Base-by-base conservation (phyloP, 2,329 filamentous ascomycete species). In the Chaetothyriales sp. region DNA sequence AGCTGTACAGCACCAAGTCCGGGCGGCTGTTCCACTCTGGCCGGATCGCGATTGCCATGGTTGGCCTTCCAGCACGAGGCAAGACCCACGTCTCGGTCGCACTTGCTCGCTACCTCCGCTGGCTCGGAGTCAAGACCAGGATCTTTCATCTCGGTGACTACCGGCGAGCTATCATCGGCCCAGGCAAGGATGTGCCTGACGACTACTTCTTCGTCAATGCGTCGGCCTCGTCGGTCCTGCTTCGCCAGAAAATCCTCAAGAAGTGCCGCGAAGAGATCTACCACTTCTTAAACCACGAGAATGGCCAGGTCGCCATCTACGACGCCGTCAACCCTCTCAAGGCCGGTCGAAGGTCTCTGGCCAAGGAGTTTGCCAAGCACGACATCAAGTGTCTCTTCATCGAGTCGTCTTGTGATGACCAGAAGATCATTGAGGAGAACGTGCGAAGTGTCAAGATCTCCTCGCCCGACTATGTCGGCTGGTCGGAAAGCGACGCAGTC, bases 51-150 rank as follows among this genome's bases (percentile, higher is more conserved):
- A 96, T 98, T 61, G 90, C 92, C 57, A 95, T 95, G 65, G 92
- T 96, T 59, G 92, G 92, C 20, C 78, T 95, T 26, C 92, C 92
- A 43, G 92, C 92, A 42, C 82, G 92, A 62, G 92, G 92, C 54
- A 98, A 98, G 71, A 98, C 92, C 18, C 92, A 98, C 63, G 93
- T 95, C 49, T 95, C 89, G 52, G 92, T 98, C 49, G 95, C 92
- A 5, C 76, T 98, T 63, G 88, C 90, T 46, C 83, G 92, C 45
- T 98, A 98, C 70, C 75, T 98, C 44, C 81, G 89, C 67, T 98
- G 92, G 92, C 78, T 98, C 42, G 92, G 92, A 55, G 92, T 98
- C 53, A 98, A 98, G 72, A 96, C 92, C 32, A 84, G 90, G 59
- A 93, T 96, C 60, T 98, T 98, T 66, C 92, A 98, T 65, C 74